Evolutionary conservation across 139 green algal genomes (phyloP).

Genomic region (Bryopsis sp.): DNA sequence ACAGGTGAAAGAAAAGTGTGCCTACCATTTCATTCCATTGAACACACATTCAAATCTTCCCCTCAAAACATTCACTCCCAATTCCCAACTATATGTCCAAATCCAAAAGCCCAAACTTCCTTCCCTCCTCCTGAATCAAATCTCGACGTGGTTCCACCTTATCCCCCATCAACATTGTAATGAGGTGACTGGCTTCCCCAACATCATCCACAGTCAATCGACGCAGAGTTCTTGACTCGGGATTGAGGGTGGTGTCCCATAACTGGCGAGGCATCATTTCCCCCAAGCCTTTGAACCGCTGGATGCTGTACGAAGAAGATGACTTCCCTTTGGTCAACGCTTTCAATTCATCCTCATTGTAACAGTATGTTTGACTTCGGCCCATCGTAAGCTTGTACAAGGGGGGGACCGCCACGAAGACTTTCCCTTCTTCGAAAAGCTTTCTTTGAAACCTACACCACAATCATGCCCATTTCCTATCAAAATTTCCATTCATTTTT

Average conservation of each 20-base stretch:
- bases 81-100: slow-evolving; percentile 69
- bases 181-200: slow-evolving; percentile 63
- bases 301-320: slow-evolving; percentile 46
- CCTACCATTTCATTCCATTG: too few species aligned
- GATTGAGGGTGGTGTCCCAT: slow-evolving; percentile 94
- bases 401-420: slow-evolving; percentile 92
- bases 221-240: slow-evolving; percentile 42
- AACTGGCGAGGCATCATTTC: slow-evolving; percentile 99
- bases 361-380: slow-evolving; percentile 25
- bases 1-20: too few species aligned
- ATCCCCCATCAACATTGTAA: slow-evolving; percentile 87
- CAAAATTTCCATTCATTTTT: too few species aligned
- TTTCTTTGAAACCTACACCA: slow-evolving; percentile 65
- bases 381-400: slow-evolving; percentile 58
- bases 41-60: too few species aligned
- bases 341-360: slow-evolving; percentile 27
- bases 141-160: slow-evolving; percentile 52
- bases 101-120: slow-evolving; percentile 28
- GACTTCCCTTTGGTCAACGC: slow-evolving; percentile 17
- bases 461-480: too few species aligned
- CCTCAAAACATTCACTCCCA: too few species aligned
- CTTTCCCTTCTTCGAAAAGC: slow-evolving; percentile 76
- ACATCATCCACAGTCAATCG: slow-evolving; percentile 63
- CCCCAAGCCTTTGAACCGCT: slow-evolving; percentile 93
- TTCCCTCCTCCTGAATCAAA: slow-evolving; percentile 43